Percentiles rank a stretch among this genome's conserved stretches.
Evolutionary conservation across 2,329 filamentous ascomycete species (phyloP).

Genomic region (Fusarium dimerum): DNA sequence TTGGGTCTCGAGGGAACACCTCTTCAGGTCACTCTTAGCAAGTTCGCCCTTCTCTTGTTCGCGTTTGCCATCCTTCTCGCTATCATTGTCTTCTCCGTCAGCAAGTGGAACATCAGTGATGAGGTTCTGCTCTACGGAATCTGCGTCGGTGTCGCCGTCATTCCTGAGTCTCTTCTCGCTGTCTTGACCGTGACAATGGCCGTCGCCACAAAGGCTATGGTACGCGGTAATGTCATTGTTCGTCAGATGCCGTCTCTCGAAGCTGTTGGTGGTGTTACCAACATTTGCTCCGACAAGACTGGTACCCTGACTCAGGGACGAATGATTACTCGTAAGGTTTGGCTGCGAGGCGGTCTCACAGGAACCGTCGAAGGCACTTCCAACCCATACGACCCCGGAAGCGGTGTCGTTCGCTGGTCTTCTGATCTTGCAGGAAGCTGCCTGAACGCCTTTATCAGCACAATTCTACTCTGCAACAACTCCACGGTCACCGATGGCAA

Average conservation of each 20-base stretch:
- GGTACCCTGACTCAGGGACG: slow-evolving; percentile 67
- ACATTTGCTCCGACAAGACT: slow-evolving; percentile 72
- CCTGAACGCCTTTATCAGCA: slow-evolving; percentile 51
- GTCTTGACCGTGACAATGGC: slow-evolving; percentile 73
- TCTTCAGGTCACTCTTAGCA: slow-evolving; percentile 80
- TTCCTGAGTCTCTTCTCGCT: slow-evolving; percentile 67
- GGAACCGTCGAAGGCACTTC: slow-evolving; percentile 56
- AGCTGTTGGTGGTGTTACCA: slow-evolving; percentile 68
- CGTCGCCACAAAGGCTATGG: slow-evolving; percentile 65
- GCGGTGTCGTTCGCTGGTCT: slow-evolving; percentile 51
- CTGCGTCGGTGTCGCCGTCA: slow-evolving; percentile 63
- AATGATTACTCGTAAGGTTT: slow-evolving; percentile 66
- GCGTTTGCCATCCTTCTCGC: slow-evolving; percentile 65
- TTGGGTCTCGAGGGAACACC: slow-evolving; percentile 76
- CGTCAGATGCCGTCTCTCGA: slow-evolving; percentile 66
- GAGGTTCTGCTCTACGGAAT: slow-evolving; percentile 64
- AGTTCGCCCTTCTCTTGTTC: slow-evolving; percentile 81
- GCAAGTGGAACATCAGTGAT: slow-evolving; percentile 52
- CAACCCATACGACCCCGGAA: slow-evolving; percentile 63
- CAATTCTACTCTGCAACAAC: slow-evolving; percentile 65
- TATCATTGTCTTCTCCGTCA: slow-evolving; percentile 63
- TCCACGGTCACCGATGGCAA: slow-evolving; percentile 50
- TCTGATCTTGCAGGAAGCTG: slow-evolving; percentile 40
- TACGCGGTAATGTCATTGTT: slow-evolving; percentile 64
- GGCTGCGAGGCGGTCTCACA: slow-evolving; percentile 56